phyloP scores from a whole-genome alignment of 805 yeast genomes.

The Sugiyamaella qingdaonensis region DNA sequence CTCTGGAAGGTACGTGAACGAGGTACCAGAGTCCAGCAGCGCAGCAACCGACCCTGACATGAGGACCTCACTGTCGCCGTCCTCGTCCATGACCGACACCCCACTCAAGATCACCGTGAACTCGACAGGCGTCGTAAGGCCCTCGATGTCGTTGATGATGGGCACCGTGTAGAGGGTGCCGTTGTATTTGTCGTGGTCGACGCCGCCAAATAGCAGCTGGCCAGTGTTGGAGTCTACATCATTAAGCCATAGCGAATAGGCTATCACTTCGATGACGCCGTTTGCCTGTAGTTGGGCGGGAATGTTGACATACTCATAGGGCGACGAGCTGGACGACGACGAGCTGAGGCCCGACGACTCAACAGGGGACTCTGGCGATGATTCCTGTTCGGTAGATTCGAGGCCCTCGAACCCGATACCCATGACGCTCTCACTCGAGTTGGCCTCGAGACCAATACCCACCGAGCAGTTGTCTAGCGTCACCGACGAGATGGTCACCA shows the following conservation, averaged over 20 bases:
- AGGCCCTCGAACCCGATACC: constrained; percentile 34
- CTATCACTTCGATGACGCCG: constrained; percentile 38
- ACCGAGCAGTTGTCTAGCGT: constrained; percentile 52
- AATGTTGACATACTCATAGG: constrained; percentile 50
- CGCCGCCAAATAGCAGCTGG: constrained; percentile 42
- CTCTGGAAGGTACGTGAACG: constrained; percentile 46
- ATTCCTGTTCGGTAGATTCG: constrained; percentile 28
- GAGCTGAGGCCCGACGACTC: background rate
- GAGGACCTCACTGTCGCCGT: constrained; percentile 2
- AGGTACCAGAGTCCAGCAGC: constrained; percentile 55
- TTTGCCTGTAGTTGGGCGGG: constrained; percentile 54
- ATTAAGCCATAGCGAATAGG: constrained; percentile 46
- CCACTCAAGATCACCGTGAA: constrained; percentile 1
- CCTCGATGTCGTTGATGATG: constrained; percentile 22
- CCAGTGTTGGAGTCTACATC: constrained; percentile 33
- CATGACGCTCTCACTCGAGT: constrained; percentile 54
- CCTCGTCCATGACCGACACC: constrained; percentile 11
- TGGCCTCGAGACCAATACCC: constrained; percentile 67
- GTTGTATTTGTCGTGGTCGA: constrained; percentile 39
- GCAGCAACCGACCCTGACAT: constrained; percentile 32
- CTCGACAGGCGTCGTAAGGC: constrained; percentile 7
- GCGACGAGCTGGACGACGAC: constrained; percentile 13
- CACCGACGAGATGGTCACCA: constrained; percentile 47
- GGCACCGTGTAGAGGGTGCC: constrained; percentile 37
- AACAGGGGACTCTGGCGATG: background rate